These are phyloP conservation scores for Aurifilum marmelostoma DNA, from an alignment of 2,329 filamentous ascomycete species.

Conservation along the genomic window DNA sequence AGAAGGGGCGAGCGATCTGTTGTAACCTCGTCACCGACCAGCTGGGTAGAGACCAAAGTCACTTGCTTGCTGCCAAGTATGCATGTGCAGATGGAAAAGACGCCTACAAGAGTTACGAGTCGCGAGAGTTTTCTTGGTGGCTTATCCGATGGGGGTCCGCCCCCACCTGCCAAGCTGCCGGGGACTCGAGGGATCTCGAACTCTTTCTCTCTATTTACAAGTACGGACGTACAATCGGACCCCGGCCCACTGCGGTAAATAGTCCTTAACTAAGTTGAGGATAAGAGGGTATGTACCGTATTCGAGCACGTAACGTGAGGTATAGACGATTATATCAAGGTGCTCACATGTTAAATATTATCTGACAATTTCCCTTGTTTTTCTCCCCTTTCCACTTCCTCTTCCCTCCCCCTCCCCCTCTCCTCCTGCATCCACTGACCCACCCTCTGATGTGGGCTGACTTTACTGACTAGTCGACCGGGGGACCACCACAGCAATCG, in stretches of 20 bases:
- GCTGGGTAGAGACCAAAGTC: not conserved
- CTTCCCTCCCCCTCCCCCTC: not conserved
- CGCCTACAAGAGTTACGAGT: no score
- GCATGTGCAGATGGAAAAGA: no score
- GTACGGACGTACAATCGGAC: no score
- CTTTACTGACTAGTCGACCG: not conserved
- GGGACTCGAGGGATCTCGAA: not conserved
- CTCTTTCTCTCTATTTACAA: not conserved
- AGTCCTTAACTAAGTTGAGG: no score
- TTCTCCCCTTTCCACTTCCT: not conserved
- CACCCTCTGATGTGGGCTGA: not conserved
- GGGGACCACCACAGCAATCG: not conserved
- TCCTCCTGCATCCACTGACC: not conserved
- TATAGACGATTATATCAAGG: no score
- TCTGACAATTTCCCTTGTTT: not conserved
- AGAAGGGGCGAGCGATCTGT: not conserved
- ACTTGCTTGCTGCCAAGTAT: no score
- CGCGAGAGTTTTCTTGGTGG: no score
- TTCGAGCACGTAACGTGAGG: no score
- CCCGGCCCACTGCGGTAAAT: no score
- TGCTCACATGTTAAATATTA: not conserved
- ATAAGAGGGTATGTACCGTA: no score
- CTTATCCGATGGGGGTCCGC: no score
- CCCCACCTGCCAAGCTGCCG: not conserved
- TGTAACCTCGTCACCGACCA: constrained; percentile 3